A percentile compares a stretch with the other conserved stretches of the same genome.
phyloP scores from a whole-genome alignment of 805 yeast genomes.

The Blastobotrys americana region DNA sequence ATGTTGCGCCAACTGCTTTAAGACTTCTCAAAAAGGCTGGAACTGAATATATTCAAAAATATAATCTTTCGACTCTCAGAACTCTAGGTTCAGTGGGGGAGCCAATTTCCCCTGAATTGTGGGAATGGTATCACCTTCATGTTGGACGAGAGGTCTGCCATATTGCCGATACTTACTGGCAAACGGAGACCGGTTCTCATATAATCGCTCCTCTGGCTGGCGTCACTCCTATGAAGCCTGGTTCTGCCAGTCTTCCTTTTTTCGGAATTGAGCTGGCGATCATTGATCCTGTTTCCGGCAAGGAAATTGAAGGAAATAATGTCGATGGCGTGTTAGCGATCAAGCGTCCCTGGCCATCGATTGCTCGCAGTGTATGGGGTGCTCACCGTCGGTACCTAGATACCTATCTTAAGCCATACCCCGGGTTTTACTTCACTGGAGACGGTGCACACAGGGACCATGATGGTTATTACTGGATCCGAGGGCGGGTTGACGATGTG shows the following conservation, averaged over 20 bases:
- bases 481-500: slow-evolving; percentile 97
- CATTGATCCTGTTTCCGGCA: slow-evolving; percentile 88
- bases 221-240: slow-evolving; percentile 90
- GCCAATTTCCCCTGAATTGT: slow-evolving; percentile 90
- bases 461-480: slow-evolving; percentile 95
- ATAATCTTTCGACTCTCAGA: slow-evolving; percentile 69
- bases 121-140: slow-evolving; percentile 92
- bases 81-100: slow-evolving; percentile 94
- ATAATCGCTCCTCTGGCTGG: slow-evolving; percentile 93
- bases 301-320: slow-evolving; percentile 74
- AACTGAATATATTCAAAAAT: slow-evolving; percentile 58
- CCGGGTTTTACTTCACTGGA: slow-evolving; percentile 91
- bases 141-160: slow-evolving; percentile 82
- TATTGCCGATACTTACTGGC: slow-evolving; percentile 96
- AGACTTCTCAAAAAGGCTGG: slow-evolving; percentile 83
- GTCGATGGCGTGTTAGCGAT: slow-evolving; percentile 95
- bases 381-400: slow-evolving; percentile 82
- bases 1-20: slow-evolving; percentile 93
- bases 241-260: slow-evolving; percentile 93
- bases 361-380: slow-evolving; percentile 90
- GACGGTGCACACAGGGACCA: slow-evolving; percentile 97
- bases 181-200: slow-evolving; percentile 96
- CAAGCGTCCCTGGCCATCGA: slow-evolving; percentile 93
- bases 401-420: slow-evolving; percentile 87
- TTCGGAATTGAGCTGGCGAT: slow-evolving; percentile 87